Conservation (phyloP, 2,329 filamentous ascomycete genomes). For the Hypocrella siamensis region DNA sequence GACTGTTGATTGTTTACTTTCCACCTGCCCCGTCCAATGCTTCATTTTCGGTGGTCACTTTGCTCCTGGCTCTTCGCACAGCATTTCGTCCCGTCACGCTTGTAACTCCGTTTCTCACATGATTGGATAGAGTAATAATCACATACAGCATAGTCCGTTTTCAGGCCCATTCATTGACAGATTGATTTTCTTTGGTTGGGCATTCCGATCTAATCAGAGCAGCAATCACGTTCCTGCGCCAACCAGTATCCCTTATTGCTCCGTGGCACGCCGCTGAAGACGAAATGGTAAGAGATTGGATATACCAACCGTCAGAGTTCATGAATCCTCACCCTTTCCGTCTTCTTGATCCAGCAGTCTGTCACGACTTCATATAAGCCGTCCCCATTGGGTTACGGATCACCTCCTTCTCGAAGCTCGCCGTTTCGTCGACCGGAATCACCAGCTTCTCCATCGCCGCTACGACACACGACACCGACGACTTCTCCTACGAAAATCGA, state of each 20-base stretch:
- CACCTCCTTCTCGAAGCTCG: slow-evolving; percentile 42
- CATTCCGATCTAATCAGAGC: slow-evolving; percentile 1
- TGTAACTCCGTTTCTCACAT: too few relatives aligned
- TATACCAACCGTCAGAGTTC: slow-evolving; percentile 5
- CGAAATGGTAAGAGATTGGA: slow-evolving; percentile 14
- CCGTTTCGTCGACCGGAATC: slow-evolving; percentile 48
- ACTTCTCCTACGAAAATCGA: slow-evolving; percentile 39
- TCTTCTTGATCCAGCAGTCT: slow-evolving; percentile 22
- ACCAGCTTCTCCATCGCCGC: slow-evolving; percentile 46
- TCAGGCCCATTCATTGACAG: too few relatives aligned
- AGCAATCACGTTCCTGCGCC: slow-evolving; percentile 8
- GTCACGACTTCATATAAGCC: slow-evolving; percentile 49
- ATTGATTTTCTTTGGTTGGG: too few relatives aligned
- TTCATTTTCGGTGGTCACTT: too few relatives aligned
- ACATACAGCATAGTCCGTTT: too few relatives aligned
- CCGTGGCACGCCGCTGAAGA: slow-evolving; percentile 1
- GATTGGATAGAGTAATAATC: too few relatives aligned
- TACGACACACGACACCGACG: slow-evolving; percentile 49
- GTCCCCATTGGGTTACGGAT: slow-evolving; percentile 56
- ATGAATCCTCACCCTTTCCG: slow-evolving; percentile 3
- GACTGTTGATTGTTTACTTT: too few relatives aligned
- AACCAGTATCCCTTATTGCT: slow-evolving; percentile 4
- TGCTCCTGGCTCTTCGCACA: too few relatives aligned
- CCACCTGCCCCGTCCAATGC: too few relatives aligned
- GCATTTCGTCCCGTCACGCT: too few relatives aligned